Evolutionary conservation across 805 yeast species (phyloP), one percentile per base, ranked within the genome.

Genomic region (Isabelozyma gotoi): DNA sequence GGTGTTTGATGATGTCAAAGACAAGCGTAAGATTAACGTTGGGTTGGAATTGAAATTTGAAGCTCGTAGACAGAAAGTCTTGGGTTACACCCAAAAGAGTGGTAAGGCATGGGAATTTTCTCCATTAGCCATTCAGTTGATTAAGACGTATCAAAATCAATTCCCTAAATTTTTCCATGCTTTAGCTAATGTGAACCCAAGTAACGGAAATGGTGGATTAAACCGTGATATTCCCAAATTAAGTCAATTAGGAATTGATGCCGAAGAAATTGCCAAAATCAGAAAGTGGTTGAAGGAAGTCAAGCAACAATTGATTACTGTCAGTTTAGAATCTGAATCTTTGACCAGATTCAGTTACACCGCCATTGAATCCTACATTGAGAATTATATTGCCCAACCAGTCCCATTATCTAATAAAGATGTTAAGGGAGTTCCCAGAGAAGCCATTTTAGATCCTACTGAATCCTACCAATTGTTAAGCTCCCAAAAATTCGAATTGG

Each of bases 11-110:
- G 73, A 74, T 16, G 29, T 24, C 29, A 24, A 24, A 3, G 74
- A 76, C 16, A 50, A 55, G 6, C 78, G 70, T 49, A 76, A 77
- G 49, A 56, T 74, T 7, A 85, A 91, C 57, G 71, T 94, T 55
- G 98, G 98, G 16, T 71, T 94, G 49, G 87, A 85, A 44, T 73
- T 94, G 62, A 91, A 91, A 65, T 86, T 84, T 63, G 96, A 91
- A 51, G 79, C 80, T 17, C 79, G 80, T 46, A 80, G 89, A 52
- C 77, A 80, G 55, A 92, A 92, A 64, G 98, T 88, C 3, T 73
- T 91, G 49, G 99, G 98, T 4, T 92, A 82, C 67, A 82, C 97
- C 1, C 77, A 82, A 46, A 81, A 83, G 56, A 73, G 74, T 40
- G 83, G 81, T 17, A 63, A 55, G 40, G 59, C 57, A 41, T 94